phyloP scores from a whole-genome alignment of 2,329 filamentous ascomycete genomes.

The Stagonosporopsis tanaceti region DNA sequence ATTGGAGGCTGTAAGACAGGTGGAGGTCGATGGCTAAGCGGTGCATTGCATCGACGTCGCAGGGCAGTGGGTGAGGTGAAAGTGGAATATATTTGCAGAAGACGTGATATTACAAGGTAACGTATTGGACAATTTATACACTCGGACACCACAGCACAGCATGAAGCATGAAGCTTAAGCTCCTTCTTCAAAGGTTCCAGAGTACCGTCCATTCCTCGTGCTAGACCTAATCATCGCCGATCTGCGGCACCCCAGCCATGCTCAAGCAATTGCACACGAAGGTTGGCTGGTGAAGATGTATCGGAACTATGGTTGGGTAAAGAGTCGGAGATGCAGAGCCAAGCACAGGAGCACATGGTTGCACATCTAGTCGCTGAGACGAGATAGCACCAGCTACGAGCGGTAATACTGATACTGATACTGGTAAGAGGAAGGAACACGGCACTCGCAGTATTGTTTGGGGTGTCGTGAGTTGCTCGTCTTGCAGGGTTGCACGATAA shows the following conservation, averaged over 20 bases:
- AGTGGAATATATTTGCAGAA: too few relatives aligned
- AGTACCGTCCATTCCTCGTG: neutral
- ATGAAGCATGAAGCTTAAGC: neutral
- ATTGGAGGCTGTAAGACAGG: too few relatives aligned
- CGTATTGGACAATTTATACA: neutral
- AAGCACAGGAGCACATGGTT: neutral
- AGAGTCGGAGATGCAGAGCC: conserved; percentile 1
- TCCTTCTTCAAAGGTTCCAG: neutral
- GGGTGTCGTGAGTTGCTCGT: too few relatives aligned
- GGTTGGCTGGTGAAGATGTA: conserved; percentile 3
- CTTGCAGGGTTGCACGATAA: neutral
- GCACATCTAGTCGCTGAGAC: conserved; percentile 11
- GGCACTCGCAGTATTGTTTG: neutral
- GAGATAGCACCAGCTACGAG: neutral
- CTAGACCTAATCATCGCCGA: neutral
- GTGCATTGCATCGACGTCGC: too few relatives aligned
- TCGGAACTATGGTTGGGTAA: neutral
- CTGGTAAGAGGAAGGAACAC: neutral
- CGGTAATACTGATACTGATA: neutral
- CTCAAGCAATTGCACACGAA: neutral
- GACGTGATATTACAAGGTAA: neutral
- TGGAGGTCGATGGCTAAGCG: too few relatives aligned
- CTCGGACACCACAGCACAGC: neutral
- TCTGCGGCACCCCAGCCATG: neutral
- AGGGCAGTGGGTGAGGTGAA: too few relatives aligned